Percentiles rank a stretch among this genome's conserved stretches.
These are phyloP conservation scores for Pterulicium gracile DNA, from an alignment of 1,284 basidiomycete genomes.

Conservation along the genomic window DNA sequence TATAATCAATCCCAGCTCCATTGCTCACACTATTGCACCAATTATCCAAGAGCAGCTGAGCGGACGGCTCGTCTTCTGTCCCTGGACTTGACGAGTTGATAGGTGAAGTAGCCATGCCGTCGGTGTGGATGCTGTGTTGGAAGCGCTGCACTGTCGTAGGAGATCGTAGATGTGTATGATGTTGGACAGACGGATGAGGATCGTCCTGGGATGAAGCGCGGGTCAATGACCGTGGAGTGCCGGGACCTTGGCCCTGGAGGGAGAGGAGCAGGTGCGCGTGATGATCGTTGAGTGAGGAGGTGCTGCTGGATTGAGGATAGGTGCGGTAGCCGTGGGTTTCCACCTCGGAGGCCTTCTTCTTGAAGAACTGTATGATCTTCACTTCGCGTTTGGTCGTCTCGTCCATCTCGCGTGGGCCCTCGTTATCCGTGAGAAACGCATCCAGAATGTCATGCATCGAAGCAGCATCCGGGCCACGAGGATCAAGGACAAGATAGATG, in stretches of 20 bases:
- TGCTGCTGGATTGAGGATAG: conserved; percentile 14
- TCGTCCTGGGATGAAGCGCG: neutral
- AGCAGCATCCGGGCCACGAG: conserved; percentile 52
- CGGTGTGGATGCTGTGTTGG: conserved; percentile 33
- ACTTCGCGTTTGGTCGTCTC: conserved; percentile 72
- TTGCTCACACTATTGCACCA: conserved; percentile 72
- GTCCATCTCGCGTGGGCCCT: conserved; percentile 58
- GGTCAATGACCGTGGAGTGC: neutral
- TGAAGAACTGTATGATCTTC: conserved; percentile 72
- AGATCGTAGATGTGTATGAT: too few relatives aligned
- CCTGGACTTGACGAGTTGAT: conserved; percentile 54
- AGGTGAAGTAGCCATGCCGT: conserved; percentile 38
- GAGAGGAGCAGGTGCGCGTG: conserved; percentile 34
- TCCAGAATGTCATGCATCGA: conserved; percentile 72
- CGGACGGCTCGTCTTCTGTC: conserved; percentile 62
- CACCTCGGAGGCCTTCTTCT: conserved; percentile 49
- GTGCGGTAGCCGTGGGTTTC: conserved; percentile 23
- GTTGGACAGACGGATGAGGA: neutral
- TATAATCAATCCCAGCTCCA: conserved; percentile 40
- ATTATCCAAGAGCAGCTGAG: conserved; percentile 67
- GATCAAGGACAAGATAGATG: conserved; percentile 72
- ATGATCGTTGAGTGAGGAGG: conserved; percentile 17
- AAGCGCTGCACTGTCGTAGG: conserved; percentile 47
- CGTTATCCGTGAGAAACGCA: conserved; percentile 64
- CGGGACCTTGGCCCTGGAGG: conserved; percentile 14